Evolutionary conservation across 208 protist genomes (phyloP).

Genomic region (Angomonas desouzai): DNA sequence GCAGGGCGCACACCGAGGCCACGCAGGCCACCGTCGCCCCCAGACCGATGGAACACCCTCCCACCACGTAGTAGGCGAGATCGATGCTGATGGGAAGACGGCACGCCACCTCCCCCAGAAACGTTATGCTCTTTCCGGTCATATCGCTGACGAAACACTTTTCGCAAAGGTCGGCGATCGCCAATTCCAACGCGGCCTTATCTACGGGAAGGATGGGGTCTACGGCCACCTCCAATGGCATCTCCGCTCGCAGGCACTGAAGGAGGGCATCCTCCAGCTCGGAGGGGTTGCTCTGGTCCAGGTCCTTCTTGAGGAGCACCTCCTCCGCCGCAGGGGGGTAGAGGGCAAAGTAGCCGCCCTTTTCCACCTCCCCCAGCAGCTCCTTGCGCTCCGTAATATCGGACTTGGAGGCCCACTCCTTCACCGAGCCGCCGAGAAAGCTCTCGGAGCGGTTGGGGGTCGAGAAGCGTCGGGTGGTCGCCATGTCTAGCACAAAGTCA

Average conservation of each 20-base stretch:
- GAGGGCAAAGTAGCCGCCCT: constrained; percentile 72
- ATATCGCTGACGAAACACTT: constrained; percentile 64
- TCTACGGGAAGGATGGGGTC: constrained; percentile 44
- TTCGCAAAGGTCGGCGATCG: constrained; percentile 65
- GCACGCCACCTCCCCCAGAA: constrained; percentile 73
- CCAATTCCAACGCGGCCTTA: constrained; percentile 54
- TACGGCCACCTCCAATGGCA: constrained; percentile 39
- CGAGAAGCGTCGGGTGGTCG: constrained; percentile 51
- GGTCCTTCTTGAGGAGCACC: constrained; percentile 36
- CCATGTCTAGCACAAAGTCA: constrained; percentile 78
- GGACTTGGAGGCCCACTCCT: constrained; percentile 67
- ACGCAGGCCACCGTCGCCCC: constrained; percentile 63
- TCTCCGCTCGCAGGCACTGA: constrained; percentile 58
- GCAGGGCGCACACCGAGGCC: constrained; percentile 57
- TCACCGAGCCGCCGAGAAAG: constrained; percentile 57
- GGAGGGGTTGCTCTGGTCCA: constrained; percentile 32
- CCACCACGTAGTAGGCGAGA: constrained; percentile 67
- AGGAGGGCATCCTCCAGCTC: constrained; percentile 73
- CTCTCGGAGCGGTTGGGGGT: constrained; percentile 62
- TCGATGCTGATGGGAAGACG: constrained; percentile 75
- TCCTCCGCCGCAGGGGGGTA: constrained; percentile 50
- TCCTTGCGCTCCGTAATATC: constrained; percentile 60
- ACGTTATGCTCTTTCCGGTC: constrained; percentile 55
- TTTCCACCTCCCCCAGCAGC: constrained; percentile 25
- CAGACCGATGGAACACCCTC: constrained; percentile 71